Percentiles rank a stretch among this genome's conserved stretches.
Conservation (phyloP, 768 basidiomycete species). For the Neoboletus subvelutipes region DNA sequence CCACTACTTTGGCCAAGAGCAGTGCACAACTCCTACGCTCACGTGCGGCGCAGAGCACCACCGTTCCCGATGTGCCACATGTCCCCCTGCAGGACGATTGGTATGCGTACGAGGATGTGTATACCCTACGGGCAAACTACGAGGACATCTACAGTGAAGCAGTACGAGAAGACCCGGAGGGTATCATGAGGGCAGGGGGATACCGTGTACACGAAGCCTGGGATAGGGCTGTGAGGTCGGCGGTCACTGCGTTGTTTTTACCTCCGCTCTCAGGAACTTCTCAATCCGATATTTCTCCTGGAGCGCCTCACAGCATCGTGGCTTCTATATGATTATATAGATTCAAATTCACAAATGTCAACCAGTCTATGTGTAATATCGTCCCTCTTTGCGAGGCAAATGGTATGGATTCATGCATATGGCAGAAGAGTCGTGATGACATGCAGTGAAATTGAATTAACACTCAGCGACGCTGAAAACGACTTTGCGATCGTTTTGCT, state of each 20-base stretch:
- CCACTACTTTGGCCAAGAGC: slow-evolving; percentile 40
- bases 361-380: neutral
- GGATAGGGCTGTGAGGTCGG: slow-evolving; percentile 74
- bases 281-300: slow-evolving; percentile 4
- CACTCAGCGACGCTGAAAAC: slow-evolving; percentile 49
- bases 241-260: slow-evolving; percentile 72
- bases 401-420: neutral
- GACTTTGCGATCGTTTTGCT: slow-evolving; percentile 49
- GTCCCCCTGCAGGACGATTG: slow-evolving; percentile 75
- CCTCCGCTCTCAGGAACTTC: slow-evolving; percentile 43
- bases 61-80: slow-evolving; percentile 79
- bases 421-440: neutral
- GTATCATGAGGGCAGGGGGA: slow-evolving; percentile 80
- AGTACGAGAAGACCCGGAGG: slow-evolving; percentile 71
- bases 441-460: slow-evolving; percentile 11
- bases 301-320: slow-evolving; percentile 44
- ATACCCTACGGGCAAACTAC: slow-evolving; percentile 55
- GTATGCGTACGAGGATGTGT: slow-evolving; percentile 74
- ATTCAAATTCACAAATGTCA: neutral
- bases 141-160: slow-evolving; percentile 74
- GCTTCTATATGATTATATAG: slow-evolving; percentile 33
- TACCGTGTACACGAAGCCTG: slow-evolving; percentile 82
- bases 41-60: slow-evolving; percentile 61
- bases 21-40: slow-evolving; percentile 55
- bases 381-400: neutral